Percentiles rank a stretch among this genome's conserved stretches.
Evolutionary conservation across 306 rosid genomes (phyloP).

Genomic region (cucumber (Cucumis sativus)): DNA sequence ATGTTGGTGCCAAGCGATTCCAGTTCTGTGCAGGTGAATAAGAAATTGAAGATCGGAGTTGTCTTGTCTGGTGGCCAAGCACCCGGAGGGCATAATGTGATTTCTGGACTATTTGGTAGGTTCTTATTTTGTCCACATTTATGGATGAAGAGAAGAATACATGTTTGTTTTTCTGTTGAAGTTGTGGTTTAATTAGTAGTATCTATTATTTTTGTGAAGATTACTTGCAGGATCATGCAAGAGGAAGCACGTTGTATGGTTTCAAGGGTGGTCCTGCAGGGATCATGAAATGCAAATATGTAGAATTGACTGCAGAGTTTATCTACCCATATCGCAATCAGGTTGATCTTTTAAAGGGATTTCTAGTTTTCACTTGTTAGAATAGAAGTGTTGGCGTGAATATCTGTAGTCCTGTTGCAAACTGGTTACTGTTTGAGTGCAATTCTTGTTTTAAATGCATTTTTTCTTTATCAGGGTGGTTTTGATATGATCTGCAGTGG

Average conservation of each 20-base stretch:
- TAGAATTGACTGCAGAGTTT: conserved; percentile 52
- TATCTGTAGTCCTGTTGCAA: not conserved
- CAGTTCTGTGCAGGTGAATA: conserved; percentile 4
- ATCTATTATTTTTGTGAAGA: conserved; percentile 25
- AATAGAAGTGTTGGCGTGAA: not conserved
- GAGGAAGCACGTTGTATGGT: conserved; percentile 79
- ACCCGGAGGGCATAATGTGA: conserved; percentile 98
- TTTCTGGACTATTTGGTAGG: conserved; percentile 78
- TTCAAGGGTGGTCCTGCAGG: conserved; percentile 98
- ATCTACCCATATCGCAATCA: conserved; percentile 91
- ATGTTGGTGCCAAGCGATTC: conserved; percentile 38
- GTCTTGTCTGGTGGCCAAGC: conserved; percentile 99
- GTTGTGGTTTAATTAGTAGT: not conserved
- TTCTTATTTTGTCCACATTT: not conserved
- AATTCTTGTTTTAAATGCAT: not conserved
- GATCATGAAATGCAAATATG: conserved; percentile 81
- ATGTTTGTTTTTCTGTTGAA: not conserved
- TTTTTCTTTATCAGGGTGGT: conserved; percentile 52
- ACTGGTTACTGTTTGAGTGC: not conserved
- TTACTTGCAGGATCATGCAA: conserved; percentile 64
- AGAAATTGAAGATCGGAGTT: conserved; percentile 77
- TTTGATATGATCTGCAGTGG: conserved; percentile 99
- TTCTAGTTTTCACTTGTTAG: not conserved
- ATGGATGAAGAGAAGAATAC: not conserved
- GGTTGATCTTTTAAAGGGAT: conserved; percentile 16